phyloP scores from a whole-genome alignment of 306 rosid genomes.

The Alnus glutinosa region DNA sequence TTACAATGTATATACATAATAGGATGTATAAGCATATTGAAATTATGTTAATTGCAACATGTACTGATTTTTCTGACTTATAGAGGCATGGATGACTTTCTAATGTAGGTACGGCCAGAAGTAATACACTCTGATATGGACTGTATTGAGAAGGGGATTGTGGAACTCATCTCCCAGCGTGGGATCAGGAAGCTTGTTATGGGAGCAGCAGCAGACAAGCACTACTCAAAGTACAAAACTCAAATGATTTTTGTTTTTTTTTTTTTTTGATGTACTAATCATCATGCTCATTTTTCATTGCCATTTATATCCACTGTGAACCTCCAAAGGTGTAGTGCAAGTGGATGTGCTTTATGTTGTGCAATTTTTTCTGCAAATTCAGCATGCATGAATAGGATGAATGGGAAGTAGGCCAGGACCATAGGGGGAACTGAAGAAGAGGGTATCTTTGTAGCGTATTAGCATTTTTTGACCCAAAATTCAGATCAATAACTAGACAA shows the following conservation, averaged over 20 bases:
- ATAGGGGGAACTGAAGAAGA: not conserved
- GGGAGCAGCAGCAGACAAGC: slow-evolving; percentile 69
- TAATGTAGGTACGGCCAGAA: slow-evolving; percentile 54
- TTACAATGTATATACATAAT: not conserved
- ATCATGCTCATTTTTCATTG: not conserved
- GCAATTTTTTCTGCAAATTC: not conserved
- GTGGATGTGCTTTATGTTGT: not conserved
- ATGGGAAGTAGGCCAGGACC: no score
- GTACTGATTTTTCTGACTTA: not conserved
- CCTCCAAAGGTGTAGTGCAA: not conserved
- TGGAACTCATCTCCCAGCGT: slow-evolving; percentile 54
- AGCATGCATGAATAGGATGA: not conserved
- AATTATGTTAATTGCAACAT: slow-evolving; percentile 6
- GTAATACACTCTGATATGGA: slow-evolving; percentile 60
- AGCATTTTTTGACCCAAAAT: not conserved
- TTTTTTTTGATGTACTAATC: not conserved
- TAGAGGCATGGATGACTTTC: slow-evolving; percentile 18
- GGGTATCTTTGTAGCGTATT: not conserved
- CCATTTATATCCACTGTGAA: not conserved
- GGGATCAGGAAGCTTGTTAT: slow-evolving; percentile 76
- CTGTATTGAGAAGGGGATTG: slow-evolving; percentile 67
- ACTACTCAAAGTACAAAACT: slow-evolving; percentile 53
- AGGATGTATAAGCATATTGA: not conserved
- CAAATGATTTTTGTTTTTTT: slow-evolving; percentile 10
- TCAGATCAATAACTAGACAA: not conserved